phyloP scores from a whole-genome alignment of 164 flowering plant genomes.

The Aristolochia contorta region DNA sequence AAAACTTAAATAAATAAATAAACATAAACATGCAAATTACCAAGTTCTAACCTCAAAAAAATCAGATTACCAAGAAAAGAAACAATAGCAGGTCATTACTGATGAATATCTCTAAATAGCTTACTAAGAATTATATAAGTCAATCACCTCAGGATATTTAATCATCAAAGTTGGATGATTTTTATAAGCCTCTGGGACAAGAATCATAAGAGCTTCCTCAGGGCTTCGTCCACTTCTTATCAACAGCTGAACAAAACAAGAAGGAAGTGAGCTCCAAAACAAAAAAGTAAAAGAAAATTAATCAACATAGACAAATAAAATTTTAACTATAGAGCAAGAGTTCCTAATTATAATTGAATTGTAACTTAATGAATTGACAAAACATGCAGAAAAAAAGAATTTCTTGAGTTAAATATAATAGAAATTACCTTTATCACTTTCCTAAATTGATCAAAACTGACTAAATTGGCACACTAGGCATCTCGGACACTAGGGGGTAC shows the following conservation, averaged over 20 bases:
- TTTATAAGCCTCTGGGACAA: slow-evolving; percentile 98
- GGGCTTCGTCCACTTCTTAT: slow-evolving; percentile 92
- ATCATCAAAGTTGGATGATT: slow-evolving; percentile 88
- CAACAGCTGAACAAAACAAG: slow-evolving; percentile 45
- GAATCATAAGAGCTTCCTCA: slow-evolving; percentile 95
- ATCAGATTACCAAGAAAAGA: background rate
- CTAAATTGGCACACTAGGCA: too few relatives aligned
- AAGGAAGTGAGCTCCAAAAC: too few relatives aligned
- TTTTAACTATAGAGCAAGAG: too few relatives aligned
- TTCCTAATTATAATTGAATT: too few relatives aligned
- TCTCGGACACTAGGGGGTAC: too few relatives aligned
- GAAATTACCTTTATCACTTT: too few relatives aligned
- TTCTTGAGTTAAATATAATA: too few relatives aligned
- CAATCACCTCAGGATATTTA: slow-evolving; percentile 91
- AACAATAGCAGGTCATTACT: too few relatives aligned
- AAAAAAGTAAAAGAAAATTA: background rate
- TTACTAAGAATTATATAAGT: background rate
- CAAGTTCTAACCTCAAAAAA: background rate
- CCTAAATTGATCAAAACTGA: too few relatives aligned
- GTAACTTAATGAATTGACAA: too few relatives aligned
- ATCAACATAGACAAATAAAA: background rate
- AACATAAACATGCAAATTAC: background rate
- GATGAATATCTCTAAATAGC: background rate
- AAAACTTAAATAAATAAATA: background rate
- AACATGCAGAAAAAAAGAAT: too few relatives aligned